Evolutionary conservation across 306 rosid species (phyloP).

Genomic region (Ormosia semicastrata): DNA sequence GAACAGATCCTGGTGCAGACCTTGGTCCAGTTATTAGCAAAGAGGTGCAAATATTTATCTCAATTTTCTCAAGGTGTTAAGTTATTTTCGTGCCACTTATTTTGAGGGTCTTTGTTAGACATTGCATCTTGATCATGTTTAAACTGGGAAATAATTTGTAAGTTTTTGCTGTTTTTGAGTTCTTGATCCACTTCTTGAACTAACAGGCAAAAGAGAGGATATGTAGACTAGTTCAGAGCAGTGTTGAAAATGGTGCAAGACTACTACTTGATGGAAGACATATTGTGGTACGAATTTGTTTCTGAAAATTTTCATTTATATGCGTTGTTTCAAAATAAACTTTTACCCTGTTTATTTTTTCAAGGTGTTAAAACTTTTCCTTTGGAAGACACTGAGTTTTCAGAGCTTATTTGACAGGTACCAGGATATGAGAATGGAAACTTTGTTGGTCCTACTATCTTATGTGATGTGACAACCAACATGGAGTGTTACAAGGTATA

Average conservation of each 20-base stretch:
- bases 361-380: neutral
- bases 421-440: conserved; percentile 71
- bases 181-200: conserved; percentile 11
- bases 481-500: conserved; percentile 72
- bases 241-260: conserved; percentile 65
- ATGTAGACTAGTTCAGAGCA: conserved; percentile 54
- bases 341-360: neutral
- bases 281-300: conserved; percentile 43
- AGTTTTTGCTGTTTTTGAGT: neutral
- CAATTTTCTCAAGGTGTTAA: neutral
- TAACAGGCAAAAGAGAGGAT: conserved; percentile 59
- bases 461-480: conserved; percentile 55
- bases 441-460: conserved; percentile 67
- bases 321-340: neutral
- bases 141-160: neutral
- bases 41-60: conserved; percentile 48
- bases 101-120: neutral
- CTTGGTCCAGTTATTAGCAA: conserved; percentile 72
- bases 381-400: conserved; percentile 14
- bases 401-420: conserved; percentile 41
- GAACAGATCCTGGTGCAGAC: conserved; percentile 64
- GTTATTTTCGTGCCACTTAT: conserved; percentile 3
- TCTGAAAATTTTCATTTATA: conserved; percentile 4
- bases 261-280: conserved; percentile 70
- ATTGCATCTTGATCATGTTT: neutral